Evolutionary conservation across 306 rosid genomes (phyloP).

Genomic region (Citrullus mucosospermus): DNA sequence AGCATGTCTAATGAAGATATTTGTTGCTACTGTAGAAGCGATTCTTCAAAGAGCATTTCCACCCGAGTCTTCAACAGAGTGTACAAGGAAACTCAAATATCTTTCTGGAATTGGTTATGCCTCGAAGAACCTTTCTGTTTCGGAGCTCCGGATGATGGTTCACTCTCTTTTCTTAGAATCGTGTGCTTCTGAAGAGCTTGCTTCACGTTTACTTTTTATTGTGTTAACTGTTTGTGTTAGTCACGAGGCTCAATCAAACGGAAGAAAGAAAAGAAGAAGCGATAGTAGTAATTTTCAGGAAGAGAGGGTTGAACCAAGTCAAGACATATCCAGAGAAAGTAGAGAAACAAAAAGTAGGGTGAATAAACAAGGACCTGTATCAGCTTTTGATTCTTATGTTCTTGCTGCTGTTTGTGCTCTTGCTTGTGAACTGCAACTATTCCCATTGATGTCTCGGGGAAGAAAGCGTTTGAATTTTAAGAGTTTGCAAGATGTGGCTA

Average conservation of each 20-base stretch:
- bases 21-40: constrained; percentile 95
- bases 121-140: constrained; percentile 80
- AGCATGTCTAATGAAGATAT: constrained; percentile 96
- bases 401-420: constrained; percentile 95
- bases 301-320: constrained; percentile 36
- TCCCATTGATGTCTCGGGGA: constrained; percentile 64
- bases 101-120: constrained; percentile 57
- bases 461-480: constrained; percentile 31
- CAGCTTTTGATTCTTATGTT: constrained; percentile 95
- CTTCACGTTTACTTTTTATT: constrained; percentile 88
- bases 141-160: constrained; percentile 97
- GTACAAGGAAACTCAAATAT: constrained; percentile 58
- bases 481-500: constrained; percentile 29
- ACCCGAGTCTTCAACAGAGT: constrained; percentile 52
- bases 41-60: constrained; percentile 94
- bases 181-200: constrained; percentile 83
- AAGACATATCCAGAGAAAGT: constrained; percentile 32
- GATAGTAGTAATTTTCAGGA: constrained; percentile 39
- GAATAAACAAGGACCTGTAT: constrained; percentile 80
- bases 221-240: constrained; percentile 92
- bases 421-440: constrained; percentile 86
- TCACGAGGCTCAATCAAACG: constrained; percentile 79
- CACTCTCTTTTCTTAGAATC: constrained; percentile 97
- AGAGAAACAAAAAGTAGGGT: constrained; percentile 31
- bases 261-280: constrained; percentile 65